Evolutionary conservation across 2,329 filamentous ascomycete species (phyloP).

Genomic region (Stachybotrys chartarum): DNA sequence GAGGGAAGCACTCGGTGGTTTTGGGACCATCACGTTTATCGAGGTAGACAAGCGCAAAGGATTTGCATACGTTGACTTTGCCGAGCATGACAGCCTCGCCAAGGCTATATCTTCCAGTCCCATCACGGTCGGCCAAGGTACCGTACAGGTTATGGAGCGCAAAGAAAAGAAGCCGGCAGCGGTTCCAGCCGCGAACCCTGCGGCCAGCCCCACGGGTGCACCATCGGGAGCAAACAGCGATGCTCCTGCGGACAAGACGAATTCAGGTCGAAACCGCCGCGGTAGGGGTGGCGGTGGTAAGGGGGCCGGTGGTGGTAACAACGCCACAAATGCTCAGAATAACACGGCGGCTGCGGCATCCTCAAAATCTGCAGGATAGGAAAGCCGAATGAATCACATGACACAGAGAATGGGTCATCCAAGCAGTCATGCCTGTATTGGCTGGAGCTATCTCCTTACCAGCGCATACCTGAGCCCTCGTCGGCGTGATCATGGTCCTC

Average conservation of each 20-base stretch:
- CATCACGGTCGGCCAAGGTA: slow-evolving; percentile 73
- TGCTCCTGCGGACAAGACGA: slow-evolving; percentile 18
- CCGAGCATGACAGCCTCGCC: slow-evolving; percentile 61
- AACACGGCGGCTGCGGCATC: background rate
- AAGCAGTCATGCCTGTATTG: no score
- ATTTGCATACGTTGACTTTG: slow-evolving; percentile 89
- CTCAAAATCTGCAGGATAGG: background rate
- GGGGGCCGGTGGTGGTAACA: slow-evolving; percentile 9
- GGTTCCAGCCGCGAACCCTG: slow-evolving; percentile 3
- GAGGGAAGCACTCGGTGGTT: slow-evolving; percentile 64
- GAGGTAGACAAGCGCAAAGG: slow-evolving; percentile 95
- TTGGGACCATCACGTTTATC: slow-evolving; percentile 69
- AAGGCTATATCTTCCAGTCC: slow-evolving; percentile 79
- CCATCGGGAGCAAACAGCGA: slow-evolving; percentile 10
- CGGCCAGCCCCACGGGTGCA: background rate
- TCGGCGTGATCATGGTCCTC: no score
- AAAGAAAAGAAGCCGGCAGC: slow-evolving; percentile 49
- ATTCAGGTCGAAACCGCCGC: slow-evolving; percentile 21
- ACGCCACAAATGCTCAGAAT: background rate
- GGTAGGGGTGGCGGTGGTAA: slow-evolving; percentile 16
- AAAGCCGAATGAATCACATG: background rate
- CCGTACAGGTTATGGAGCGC: slow-evolving; percentile 79
- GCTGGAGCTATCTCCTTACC: no score
- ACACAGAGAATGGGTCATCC: background rate
- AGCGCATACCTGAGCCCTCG: no score